Conservation (phyloP, 208 protist species). For the Porcisia hertigi region DNA sequence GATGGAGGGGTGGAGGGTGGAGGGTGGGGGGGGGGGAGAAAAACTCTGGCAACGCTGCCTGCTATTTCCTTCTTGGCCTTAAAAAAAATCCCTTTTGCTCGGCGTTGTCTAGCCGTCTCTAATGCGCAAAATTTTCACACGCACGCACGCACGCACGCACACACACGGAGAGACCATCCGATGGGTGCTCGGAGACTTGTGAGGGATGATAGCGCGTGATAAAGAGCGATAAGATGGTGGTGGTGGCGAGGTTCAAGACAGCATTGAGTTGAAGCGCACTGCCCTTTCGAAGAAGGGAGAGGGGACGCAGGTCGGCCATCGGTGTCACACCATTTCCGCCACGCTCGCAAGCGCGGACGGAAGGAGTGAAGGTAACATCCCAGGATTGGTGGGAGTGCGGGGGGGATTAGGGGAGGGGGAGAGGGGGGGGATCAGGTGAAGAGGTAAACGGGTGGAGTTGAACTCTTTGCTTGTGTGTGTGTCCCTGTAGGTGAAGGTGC, state of each 20-base stretch:
- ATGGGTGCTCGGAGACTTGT: not conserved
- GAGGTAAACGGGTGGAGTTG: not conserved
- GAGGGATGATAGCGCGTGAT: not conserved
- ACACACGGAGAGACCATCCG: not conserved
- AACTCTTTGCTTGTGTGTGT: not conserved
- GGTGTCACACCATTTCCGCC: not conserved
- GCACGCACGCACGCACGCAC: not conserved
- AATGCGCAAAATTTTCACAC: not conserved
- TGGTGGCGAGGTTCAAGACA: not conserved
- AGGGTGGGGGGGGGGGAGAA: too few relatives aligned
- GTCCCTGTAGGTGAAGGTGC: not conserved
- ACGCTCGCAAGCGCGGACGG: not conserved
- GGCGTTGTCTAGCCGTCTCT: not conserved
- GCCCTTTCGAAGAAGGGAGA: not conserved
- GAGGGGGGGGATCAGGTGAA: not conserved
- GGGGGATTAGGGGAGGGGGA: not conserved
- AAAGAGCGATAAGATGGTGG: not conserved
- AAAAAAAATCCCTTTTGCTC: not conserved
- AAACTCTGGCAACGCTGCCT: too few relatives aligned
- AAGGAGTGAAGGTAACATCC: not conserved
- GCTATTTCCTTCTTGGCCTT: not conserved
- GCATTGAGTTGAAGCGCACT: not conserved
- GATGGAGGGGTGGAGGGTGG: not conserved
- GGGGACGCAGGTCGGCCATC: not conserved
- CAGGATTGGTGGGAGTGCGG: not conserved